Conservation (phyloP, 768 basidiomycete species). For the Cyathus striatus region DNA sequence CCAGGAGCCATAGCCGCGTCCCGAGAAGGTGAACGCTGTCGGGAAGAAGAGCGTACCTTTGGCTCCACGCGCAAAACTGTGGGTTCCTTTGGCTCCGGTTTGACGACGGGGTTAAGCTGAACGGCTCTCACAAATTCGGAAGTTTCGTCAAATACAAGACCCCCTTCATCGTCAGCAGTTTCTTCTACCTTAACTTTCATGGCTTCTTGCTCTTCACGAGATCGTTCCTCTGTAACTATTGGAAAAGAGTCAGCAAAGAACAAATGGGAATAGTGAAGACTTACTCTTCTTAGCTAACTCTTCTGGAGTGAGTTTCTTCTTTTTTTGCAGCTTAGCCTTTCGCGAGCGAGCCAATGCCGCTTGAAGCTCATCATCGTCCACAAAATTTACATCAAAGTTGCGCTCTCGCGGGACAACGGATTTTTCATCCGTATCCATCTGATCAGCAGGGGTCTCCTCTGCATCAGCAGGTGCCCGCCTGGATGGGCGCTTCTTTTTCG, state of each 20-base stretch:
- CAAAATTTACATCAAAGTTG: constrained; percentile 83
- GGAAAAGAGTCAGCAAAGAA: constrained; percentile 2
- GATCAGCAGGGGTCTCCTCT: constrained; percentile 40
- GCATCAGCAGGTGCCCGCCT: constrained; percentile 57
- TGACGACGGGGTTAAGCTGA: constrained; percentile 54
- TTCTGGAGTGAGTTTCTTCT: constrained; percentile 75
- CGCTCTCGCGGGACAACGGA: constrained; percentile 63
- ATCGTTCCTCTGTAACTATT: constrained; percentile 62
- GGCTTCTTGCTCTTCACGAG: constrained; percentile 41
- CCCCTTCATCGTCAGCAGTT: constrained; percentile 35
- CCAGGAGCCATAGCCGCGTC: constrained; percentile 54
- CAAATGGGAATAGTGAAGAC: constrained; percentile 15
- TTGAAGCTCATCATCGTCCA: constrained; percentile 98
- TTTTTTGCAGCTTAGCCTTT: constrained; percentile 72
- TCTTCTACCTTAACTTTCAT: constrained; percentile 41
- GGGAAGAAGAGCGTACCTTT: constrained; percentile 1
- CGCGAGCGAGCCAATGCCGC: constrained; percentile 84
- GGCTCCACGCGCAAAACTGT: constrained; percentile 4
- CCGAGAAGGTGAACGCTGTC: constrained; percentile 34
- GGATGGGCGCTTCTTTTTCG: constrained; percentile 87
- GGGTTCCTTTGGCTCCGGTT: constrained; percentile 35
- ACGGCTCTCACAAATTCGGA: constrained; percentile 93
- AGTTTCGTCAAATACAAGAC: constrained; percentile 91
- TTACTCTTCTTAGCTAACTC: constrained; percentile 74
- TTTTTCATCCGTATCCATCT: constrained; percentile 80